Conservation (phyloP, 2,329 filamentous ascomycete genomes). For the Verticillium nubilum region DNA sequence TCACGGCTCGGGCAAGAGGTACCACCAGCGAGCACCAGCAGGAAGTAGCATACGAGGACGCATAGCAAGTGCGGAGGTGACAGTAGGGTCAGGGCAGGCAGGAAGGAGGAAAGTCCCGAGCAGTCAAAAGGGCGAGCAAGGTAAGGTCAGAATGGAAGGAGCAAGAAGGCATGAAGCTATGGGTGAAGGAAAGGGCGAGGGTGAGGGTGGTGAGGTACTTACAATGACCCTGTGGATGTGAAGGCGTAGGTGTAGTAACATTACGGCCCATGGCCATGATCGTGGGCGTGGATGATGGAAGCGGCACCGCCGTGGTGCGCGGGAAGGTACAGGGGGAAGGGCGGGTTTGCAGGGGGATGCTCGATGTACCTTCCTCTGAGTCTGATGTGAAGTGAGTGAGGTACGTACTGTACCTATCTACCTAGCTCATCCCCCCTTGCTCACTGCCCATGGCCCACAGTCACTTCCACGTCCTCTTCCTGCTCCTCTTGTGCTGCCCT, state of each 20-base stretch:
- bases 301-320: not conserved
- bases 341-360: not conserved
- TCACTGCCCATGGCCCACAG: not conserved
- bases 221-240: not conserved
- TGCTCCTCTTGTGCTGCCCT: not conserved
- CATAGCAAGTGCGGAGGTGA: not conserved
- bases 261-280: not conserved
- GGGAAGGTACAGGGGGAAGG: not conserved
- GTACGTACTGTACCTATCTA: too few relatives aligned
- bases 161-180: slow-evolving; percentile 12
- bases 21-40: not conserved
- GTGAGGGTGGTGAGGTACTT: not conserved
- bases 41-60: not conserved
- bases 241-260: not conserved
- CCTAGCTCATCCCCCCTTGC: not conserved
- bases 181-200: not conserved
- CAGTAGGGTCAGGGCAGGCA: not conserved
- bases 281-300: not conserved
- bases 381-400: too few relatives aligned
- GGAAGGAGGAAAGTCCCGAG: not conserved
- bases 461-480: not conserved
- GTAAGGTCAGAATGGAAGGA: slow-evolving; percentile 5
- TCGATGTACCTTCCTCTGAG: not conserved
- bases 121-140: not conserved
- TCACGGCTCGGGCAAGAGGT: not conserved